Base-by-base conservation (phyloP, 2,329 filamentous ascomycete species). In the Cladosporium sp. region DNA sequence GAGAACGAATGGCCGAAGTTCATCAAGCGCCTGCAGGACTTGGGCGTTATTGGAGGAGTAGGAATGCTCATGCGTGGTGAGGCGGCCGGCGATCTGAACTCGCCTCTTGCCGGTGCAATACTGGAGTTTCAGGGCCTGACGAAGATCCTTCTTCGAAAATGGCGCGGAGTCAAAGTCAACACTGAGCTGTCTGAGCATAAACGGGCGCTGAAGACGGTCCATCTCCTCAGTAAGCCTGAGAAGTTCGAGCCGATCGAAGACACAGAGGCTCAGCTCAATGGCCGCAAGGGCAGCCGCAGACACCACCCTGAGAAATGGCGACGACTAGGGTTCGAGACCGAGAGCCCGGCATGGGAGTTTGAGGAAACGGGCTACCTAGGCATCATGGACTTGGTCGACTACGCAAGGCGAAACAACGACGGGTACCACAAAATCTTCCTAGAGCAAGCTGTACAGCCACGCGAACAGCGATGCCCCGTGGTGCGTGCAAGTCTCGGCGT, bases 311-410 rank as follows among this genome's bases (percentile, higher is more conserved):
- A 94, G 62, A 96, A 96, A 67, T 98, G 93, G 93, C 80, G 90
- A 60, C 79, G 91, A 48, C 69, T 98, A 36, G 93, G 93, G 2
- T 98, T 98, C 62, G 86, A 93, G 67, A 85, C 86, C 0, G 93
- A 98, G 68, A 91, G 81, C 58, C 93, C 93, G 3, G 84, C 84
- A 0, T 78, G 79, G 60, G 93, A 98, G 59, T 97, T 98, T 63
- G 84, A 89, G 16, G 75, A 81, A 33, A 86, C 87, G 22, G 93
- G 93, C 0, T 97, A 91, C 65, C 70, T 98, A 48, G 93, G 93
- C 22, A 88, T 98, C 81, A 97, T 98, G 91, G 93, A 98, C 67
- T 70, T 98, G 62, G 88, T 90, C 2, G 91, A 97, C 67, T 98
- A 89, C 66, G 89, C 95, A 42, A 82, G 86, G 62, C 95, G 90